Percentiles rank a stretch among this genome's conserved stretches.
Evolutionary conservation across 116 monocot species (phyloP).

Genomic region (Posidonia oceanica): DNA sequence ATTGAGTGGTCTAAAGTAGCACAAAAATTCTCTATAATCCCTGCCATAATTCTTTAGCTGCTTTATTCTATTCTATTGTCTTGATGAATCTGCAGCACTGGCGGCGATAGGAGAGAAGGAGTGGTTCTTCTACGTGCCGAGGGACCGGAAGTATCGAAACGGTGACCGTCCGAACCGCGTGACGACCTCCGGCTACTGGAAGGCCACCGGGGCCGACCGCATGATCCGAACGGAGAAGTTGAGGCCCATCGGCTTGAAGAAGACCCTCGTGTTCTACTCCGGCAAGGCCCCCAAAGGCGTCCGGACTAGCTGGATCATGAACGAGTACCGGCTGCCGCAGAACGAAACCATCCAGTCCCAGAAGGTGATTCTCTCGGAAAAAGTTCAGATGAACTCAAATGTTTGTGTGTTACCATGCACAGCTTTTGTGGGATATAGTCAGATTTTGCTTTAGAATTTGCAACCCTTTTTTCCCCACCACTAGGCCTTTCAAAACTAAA

Average conservation of each 20-base stretch:
- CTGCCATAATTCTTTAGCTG: no score
- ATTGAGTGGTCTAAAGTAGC: no score
- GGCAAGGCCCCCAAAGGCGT: slow-evolving; percentile 69
- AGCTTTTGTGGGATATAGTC: background rate
- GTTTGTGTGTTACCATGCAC: no score
- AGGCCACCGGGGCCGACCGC: slow-evolving; percentile 72
- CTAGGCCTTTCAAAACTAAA: background rate
- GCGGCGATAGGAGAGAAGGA: slow-evolving; percentile 70
- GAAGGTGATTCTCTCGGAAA: slow-evolving; percentile 8
- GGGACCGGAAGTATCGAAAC: slow-evolving; percentile 67
- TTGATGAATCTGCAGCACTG: slow-evolving; percentile 18
- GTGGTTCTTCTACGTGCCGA: slow-evolving; percentile 74
- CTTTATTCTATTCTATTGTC: no score
- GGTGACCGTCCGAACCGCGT: slow-evolving; percentile 74
- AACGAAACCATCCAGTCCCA: slow-evolving; percentile 18
- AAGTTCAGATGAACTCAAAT: no score
- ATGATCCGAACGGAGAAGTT: slow-evolving; percentile 38
- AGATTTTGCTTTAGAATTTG: no score
- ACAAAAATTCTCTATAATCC: background rate
- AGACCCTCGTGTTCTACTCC: slow-evolving; percentile 73
- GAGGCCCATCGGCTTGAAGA: slow-evolving; percentile 54
- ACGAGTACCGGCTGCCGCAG: slow-evolving; percentile 61
- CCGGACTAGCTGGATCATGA: slow-evolving; percentile 68
- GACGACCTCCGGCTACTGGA: slow-evolving; percentile 72
- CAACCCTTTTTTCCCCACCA: no score